A percentile compares a stretch with the other conserved stretches of the same genome.
These are phyloP conservation scores for Hylodesmum podocarpum DNA, from an alignment of 306 rosid species.

Conservation along the genomic window DNA sequence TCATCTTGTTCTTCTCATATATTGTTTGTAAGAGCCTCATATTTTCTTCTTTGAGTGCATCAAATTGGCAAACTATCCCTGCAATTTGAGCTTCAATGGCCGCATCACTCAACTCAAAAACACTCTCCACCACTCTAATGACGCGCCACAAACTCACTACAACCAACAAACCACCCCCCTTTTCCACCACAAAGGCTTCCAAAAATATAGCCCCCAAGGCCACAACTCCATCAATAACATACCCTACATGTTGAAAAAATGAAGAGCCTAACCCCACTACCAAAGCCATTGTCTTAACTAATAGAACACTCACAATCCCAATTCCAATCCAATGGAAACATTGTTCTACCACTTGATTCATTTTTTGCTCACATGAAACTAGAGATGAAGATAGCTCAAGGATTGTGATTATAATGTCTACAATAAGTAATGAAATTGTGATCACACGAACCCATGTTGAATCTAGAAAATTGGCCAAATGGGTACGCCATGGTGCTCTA, in stretches of 20 bases:
- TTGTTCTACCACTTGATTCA: slow-evolving; percentile 1
- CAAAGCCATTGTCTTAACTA: slow-evolving; percentile 38
- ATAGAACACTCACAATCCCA: slow-evolving; percentile 57
- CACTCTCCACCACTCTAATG: slow-evolving; percentile 70
- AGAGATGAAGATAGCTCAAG: slow-evolving; percentile 68
- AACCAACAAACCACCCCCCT: slow-evolving; percentile 68
- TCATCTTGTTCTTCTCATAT: slow-evolving; percentile 40
- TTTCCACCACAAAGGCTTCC: slow-evolving; percentile 50
- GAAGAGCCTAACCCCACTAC: slow-evolving; percentile 50
- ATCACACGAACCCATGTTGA: slow-evolving; percentile 49
- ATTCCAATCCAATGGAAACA: slow-evolving; percentile 66
- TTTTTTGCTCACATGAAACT: slow-evolving; percentile 29
- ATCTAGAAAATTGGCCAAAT: slow-evolving; percentile 51
- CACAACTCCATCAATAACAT: slow-evolving; percentile 57
- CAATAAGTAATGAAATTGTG: slow-evolving; percentile 44
- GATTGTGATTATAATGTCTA: slow-evolving; percentile 62
- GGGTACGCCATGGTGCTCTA: slow-evolving; percentile 55
- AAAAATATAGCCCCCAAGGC: slow-evolving; percentile 52
- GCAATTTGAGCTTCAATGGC: slow-evolving; percentile 73
- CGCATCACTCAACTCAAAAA: slow-evolving; percentile 72
- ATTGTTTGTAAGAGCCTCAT: slow-evolving; percentile 38
- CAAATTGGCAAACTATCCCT: slow-evolving; percentile 55
- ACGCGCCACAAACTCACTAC: slow-evolving; percentile 81
- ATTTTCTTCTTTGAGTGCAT: slow-evolving; percentile 51
- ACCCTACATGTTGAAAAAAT: slow-evolving; percentile 51